Base-by-base conservation (phyloP, 441 rosid genomes). In the Melastoma candidum region DNA sequence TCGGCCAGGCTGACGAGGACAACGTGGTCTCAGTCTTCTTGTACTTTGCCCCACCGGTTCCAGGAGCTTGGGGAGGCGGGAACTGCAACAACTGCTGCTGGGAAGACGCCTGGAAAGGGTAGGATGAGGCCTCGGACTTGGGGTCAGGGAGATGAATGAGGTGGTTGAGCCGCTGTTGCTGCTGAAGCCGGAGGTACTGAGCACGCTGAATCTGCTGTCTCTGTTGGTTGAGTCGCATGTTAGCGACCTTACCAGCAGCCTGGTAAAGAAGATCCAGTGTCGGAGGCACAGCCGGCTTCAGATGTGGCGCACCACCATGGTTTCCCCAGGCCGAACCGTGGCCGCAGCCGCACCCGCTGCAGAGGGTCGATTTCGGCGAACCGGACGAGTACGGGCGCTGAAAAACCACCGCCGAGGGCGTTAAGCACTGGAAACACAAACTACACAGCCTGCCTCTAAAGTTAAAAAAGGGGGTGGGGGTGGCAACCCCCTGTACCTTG, bases 341-440 rank as follows among this genome's bases (percentile, higher is more conserved):
- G 47, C 51, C 56, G 60, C 78, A 78, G 4, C 75, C 72, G 39
- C 81, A 78, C 0, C 77, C 71, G 49, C 44, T 63, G 56, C 84
- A 79, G 0, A 71, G 74, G 24, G 82, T 72, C 44, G 90, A 82
- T 46, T 82, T 82, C 1, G 93, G 93, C 1, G 93, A 77, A 3
- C 77, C 63, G 13, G 80, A 73, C 24, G 67, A 7, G 39, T 26
- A 26, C 72, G 65, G 58, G 0, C 71, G 74, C 94, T 86, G 58
- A 5, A 41, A 4, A 27, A 44, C 56, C 5, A 44, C 46, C 36
- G 43, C 36, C 12, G 9, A 0, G 36, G 24, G 4, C n/a, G 27
- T 44, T 6, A 12, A n/a, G 12, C 24, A 11, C 22, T 3, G 4
- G 27, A 2, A 0, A 2, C 7, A 2, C 14, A 26, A 9, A 46